phyloP scores from a whole-genome alignment of 805 yeast species.

The Ogataea minuta region DNA sequence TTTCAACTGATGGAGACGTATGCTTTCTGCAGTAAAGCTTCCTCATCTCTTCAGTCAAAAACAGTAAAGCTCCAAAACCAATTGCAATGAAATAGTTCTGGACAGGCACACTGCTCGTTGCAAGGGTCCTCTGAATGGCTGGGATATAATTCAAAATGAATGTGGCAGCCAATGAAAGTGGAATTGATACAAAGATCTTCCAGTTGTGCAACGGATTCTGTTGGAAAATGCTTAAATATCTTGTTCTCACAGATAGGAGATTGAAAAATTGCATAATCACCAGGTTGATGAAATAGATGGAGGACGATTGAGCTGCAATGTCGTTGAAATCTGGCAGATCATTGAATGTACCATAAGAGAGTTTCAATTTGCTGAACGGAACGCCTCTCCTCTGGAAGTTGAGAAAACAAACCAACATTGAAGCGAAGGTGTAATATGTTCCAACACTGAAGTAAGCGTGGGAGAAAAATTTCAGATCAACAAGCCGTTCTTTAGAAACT shows the following conservation, averaged over 20 bases:
- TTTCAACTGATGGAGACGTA: conserved; percentile 29
- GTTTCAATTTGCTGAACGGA: conserved; percentile 34
- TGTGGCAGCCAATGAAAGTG: conserved; percentile 30
- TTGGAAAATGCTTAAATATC: conserved; percentile 42
- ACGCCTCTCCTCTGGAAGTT: conserved; percentile 38
- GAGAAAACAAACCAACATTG: conserved; percentile 34
- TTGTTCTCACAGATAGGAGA: conserved; percentile 41
- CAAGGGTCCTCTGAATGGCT: conserved; percentile 1
- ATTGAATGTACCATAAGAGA: conserved; percentile 37
- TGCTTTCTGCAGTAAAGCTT: conserved; percentile 36
- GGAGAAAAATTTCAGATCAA: conserved; percentile 41
- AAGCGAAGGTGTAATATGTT: conserved; percentile 35
- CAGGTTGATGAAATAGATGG: conserved; percentile 46
- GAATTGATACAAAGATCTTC: conserved; percentile 33
- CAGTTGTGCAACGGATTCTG: conserved; percentile 38
- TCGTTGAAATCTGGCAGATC: conserved; percentile 26
- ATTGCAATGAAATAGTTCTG: conserved; percentile 32
- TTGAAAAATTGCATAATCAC: conserved; percentile 49
- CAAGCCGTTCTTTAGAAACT: conserved; percentile 45
- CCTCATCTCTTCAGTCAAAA: conserved; percentile 43
- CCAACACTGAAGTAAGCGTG: conserved; percentile 47
- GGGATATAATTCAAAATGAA: conserved; percentile 3
- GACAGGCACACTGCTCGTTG: too few relatives aligned
- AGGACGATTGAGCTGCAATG: conserved; percentile 31
- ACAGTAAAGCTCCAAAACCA: conserved; percentile 42